Base-by-base conservation (phyloP, 2,329 filamentous ascomycete genomes). In the Aspergillus tanneri region DNA sequence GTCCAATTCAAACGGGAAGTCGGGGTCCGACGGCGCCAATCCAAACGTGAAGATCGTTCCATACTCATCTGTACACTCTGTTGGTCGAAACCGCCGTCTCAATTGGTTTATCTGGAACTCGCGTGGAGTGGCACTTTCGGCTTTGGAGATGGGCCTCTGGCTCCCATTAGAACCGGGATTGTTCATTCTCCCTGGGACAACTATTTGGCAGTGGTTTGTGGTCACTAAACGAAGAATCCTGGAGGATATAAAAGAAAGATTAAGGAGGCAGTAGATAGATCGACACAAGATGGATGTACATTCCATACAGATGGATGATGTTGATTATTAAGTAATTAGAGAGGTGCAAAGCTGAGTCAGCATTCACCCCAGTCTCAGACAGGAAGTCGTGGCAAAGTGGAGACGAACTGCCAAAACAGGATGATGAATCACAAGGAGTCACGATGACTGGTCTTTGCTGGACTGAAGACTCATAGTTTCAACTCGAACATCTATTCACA, bases 1-100 rank as follows among this genome's bases (percentile, higher is more conserved):
- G 21, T 83, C 78, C 62, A 92, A 74, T 52, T 90, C 86, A 66
- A 88, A 92, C 1, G 88, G 86, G 60, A 93, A 92, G 62, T 93
- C 88, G 0, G 88, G 88, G 63, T 93, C 88, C 5, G 88, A 90
- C 4, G 88, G 88, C 10, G 71, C 72, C 52, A 93, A 71, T 43
- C 76, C 81, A 67, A 92, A 88, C 8, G 74, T 70, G 30, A 91
- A 68, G 12, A 79, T 76, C 0, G 80, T 82, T 3, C 75, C 75
- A 40, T 79, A 77, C 50, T 78, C 60, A 52, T 69, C 65, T 24
- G 68, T 63, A 36, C 64, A 65, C 54, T 80, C 76, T 39, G 70
- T 66, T 10, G 79, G 78, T 45, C 69, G 70, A 66, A 83, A 92
- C 25, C 88, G 80, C 54, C 82, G 81, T 59, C 82, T 78, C 52